Conservation (phyloP, 495 filamentous ascomycete species). For the Penicillium roqueforti region DNA sequence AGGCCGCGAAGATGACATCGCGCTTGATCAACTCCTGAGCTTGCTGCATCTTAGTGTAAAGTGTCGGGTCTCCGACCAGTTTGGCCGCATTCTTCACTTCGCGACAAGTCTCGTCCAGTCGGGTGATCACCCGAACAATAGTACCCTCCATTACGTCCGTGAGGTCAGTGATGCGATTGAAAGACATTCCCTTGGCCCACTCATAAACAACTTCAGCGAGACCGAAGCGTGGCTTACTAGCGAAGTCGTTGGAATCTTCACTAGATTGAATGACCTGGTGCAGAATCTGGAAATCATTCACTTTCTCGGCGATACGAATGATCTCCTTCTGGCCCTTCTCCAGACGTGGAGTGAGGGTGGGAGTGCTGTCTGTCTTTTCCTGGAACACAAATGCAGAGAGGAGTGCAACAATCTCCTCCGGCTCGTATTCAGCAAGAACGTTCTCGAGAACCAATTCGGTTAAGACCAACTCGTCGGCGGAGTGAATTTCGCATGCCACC, state of each 20-base stretch:
- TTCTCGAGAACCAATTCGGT: conserved; percentile 96
- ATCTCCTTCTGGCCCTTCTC: conserved; percentile 84
- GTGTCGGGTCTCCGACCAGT: conserved; percentile 89
- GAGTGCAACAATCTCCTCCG: conserved; percentile 92
- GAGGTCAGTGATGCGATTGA: conserved; percentile 94
- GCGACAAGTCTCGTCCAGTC: conserved; percentile 91
- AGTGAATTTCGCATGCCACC: conserved; percentile 97
- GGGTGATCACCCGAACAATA: conserved; percentile 87
- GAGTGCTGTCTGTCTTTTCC: conserved; percentile 84
- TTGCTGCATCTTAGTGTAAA: conserved; percentile 93
- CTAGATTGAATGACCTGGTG: conserved; percentile 87
- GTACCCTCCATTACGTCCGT: conserved; percentile 97
- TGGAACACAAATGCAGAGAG: conserved; percentile 97
- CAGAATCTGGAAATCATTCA: conserved; percentile 78
- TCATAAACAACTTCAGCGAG: conserved; percentile 97
- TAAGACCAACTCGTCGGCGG: conserved; percentile 93
- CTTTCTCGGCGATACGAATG: conserved; percentile 80
- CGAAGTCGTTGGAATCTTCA: conserved; percentile 91
- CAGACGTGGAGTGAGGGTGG: conserved; percentile 77
- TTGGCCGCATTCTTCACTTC: conserved; percentile 97
- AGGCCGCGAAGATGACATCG: conserved; percentile 88
- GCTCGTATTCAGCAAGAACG: conserved; percentile 89
- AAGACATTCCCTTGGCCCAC: conserved; percentile 96
- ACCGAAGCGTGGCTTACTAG: conserved; percentile 78
- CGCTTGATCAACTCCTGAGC: conserved; percentile 97